Evolutionary conservation across 2,329 filamentous ascomycete species (phyloP).

Genomic region (Fusarium albosuccineum): DNA sequence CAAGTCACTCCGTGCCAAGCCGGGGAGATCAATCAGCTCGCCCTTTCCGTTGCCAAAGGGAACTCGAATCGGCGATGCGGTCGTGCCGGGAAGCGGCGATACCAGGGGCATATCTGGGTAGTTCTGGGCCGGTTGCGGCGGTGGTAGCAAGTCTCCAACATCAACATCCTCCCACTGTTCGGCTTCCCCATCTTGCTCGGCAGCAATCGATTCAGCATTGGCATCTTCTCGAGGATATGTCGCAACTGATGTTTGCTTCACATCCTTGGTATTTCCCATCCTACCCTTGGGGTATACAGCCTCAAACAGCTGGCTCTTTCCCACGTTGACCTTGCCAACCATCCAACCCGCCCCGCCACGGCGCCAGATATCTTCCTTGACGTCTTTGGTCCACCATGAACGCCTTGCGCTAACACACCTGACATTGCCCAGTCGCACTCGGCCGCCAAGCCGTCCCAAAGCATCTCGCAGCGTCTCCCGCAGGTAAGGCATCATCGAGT

Average conservation of each 20-base stretch:
- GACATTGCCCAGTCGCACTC: slow-evolving; percentile 89
- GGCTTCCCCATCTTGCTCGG: slow-evolving; percentile 43
- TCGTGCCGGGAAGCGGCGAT: slow-evolving; percentile 90
- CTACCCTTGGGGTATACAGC: slow-evolving; percentile 85
- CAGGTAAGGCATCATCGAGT: slow-evolving; percentile 87
- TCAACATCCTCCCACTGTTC: slow-evolving; percentile 48
- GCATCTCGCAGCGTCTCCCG: slow-evolving; percentile 81
- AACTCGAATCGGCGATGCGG: slow-evolving; percentile 92
- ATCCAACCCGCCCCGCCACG: slow-evolving; percentile 93
- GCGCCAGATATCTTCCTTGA: slow-evolving; percentile 88
- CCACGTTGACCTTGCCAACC: slow-evolving; percentile 98
- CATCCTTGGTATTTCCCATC: slow-evolving; percentile 53
- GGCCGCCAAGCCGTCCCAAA: slow-evolving; percentile 74
- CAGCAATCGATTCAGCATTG: slow-evolving; percentile 44
- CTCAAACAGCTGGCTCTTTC: slow-evolving; percentile 93
- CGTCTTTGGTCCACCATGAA: slow-evolving; percentile 88
- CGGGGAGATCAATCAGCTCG: slow-evolving; percentile 93
- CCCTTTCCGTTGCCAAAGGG: slow-evolving; percentile 89
- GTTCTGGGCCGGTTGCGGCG: slow-evolving; percentile 76
- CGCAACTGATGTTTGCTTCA: slow-evolving; percentile 23
- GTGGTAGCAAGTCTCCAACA: slow-evolving; percentile 77
- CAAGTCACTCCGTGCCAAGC: slow-evolving; percentile 80
- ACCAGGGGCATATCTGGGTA: slow-evolving; percentile 90
- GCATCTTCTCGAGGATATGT: slow-evolving; percentile 30
- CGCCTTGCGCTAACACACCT: slow-evolving; percentile 87